A percentile compares a stretch with the other conserved stretches of the same genome.
These are phyloP conservation scores for Sclerotinia sclerotiorum DNA, from an alignment of 2,329 filamentous ascomycete genomes.

Conservation along the genomic window DNA sequence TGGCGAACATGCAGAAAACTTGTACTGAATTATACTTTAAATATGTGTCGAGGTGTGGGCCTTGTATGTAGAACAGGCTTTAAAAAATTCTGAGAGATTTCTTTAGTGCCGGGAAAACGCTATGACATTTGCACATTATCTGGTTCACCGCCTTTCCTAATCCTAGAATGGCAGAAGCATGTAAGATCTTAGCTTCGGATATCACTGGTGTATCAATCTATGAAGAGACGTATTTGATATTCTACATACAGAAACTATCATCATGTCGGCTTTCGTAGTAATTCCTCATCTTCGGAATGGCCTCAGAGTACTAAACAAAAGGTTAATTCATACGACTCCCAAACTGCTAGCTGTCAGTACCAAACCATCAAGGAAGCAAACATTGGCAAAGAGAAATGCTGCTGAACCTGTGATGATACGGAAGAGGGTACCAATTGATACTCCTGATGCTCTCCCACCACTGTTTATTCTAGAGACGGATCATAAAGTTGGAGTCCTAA, in stretches of 20 bases:
- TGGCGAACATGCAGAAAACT: slow-evolving; percentile 35
- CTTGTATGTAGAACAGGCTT: not conserved
- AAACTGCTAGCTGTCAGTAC: not conserved
- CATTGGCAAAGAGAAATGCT: slow-evolving; percentile 13
- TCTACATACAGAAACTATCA: not conserved
- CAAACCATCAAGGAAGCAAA: slow-evolving; percentile 14
- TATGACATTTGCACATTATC: slow-evolving; percentile 3
- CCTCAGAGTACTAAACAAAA: slow-evolving; percentile 1
- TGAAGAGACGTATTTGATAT: too few relatives aligned
- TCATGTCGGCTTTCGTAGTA: not conserved
- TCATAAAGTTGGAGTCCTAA: slow-evolving; percentile 33
- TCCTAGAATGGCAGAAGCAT: not conserved
- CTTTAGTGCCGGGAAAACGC: slow-evolving; percentile 9
- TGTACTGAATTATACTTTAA: slow-evolving; percentile 1
- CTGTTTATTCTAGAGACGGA: slow-evolving; percentile 30
- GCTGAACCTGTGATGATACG: not conserved
- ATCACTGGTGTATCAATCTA: too few relatives aligned
- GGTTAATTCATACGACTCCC: not conserved
- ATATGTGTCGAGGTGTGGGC: not conserved
- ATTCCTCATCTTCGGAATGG: not conserved
- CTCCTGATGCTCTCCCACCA: slow-evolving; percentile 30
- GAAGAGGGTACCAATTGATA: slow-evolving; percentile 10
- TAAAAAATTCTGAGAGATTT: slow-evolving; percentile 17
- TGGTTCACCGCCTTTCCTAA: slow-evolving; percentile 8
- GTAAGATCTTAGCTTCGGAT: too few relatives aligned